Percentiles rank a stretch among this genome's conserved stretches.
Evolutionary conservation across 2,329 filamentous ascomycete species (phyloP).

Genomic region (Botrytis aclada): DNA sequence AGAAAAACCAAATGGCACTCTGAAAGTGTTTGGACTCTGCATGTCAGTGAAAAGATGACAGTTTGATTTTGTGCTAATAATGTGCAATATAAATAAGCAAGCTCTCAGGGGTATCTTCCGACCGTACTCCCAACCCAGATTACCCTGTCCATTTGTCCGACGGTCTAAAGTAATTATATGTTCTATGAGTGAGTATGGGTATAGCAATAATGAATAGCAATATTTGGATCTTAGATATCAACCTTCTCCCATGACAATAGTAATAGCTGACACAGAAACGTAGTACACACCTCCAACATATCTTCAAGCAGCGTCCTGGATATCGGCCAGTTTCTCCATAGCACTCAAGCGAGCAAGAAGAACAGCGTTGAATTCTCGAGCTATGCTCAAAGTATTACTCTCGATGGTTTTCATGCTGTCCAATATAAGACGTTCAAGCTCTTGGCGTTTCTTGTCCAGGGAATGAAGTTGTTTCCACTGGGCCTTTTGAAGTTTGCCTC

Average conservation of each 20-base stretch:
- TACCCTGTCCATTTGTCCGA: neutral
- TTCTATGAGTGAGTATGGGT: conserved; percentile 22
- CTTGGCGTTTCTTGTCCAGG: conserved; percentile 32
- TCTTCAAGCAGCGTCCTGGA: neutral
- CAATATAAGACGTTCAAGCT: conserved; percentile 33
- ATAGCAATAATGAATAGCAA: conserved; percentile 31
- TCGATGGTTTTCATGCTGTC: conserved; percentile 33
- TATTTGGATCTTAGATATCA: neutral
- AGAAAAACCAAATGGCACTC: neutral
- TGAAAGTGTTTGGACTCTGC: too few relatives aligned
- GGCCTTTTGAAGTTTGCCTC: conserved; percentile 28
- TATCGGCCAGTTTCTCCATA: conserved; percentile 20
- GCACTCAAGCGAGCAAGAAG: conserved; percentile 32
- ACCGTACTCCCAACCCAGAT: conserved; percentile 7
- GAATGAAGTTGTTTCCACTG: conserved; percentile 31
- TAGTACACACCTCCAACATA: neutral
- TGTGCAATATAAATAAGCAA: conserved; percentile 15
- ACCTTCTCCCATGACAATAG: neutral
- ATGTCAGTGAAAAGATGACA: neutral
- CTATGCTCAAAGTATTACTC: conserved; percentile 28
- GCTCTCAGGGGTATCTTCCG: conserved; percentile 28
- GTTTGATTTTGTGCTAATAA: conserved; percentile 14
- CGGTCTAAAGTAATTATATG: conserved; percentile 25
- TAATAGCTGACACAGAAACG: neutral
- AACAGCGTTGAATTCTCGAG: conserved; percentile 30